Evolutionary conservation across 2,329 filamentous ascomycete species (phyloP), one percentile per base, ranked within the genome.

Genomic region (Ophiostoma quercus): DNA sequence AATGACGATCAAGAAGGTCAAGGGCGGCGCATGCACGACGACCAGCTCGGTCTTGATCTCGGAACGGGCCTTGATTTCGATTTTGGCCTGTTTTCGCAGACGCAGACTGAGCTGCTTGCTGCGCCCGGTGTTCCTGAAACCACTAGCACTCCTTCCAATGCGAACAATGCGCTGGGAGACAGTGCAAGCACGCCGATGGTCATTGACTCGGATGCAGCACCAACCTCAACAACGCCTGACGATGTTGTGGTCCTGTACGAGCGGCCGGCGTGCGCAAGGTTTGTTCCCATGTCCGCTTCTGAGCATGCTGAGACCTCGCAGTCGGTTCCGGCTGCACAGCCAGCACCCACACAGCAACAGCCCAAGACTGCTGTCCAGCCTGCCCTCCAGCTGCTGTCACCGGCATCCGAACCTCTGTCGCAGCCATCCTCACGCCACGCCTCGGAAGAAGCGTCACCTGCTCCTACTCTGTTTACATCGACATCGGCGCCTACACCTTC

Each of bases 1-100:
- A 32, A 62, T 14, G 67, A 41, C 65, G 63, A 71, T 67, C 70
- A 69, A 65, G 51, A 66, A 65, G 67, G 70, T 51, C 67, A 14
- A 32, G 70, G 71, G 66, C 66, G 39, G 9, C 9, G 19, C 14
- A 19, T 32, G 57, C 60, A 63, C 37, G 60, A 63, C 32, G 29
- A 32, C 32, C 60, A 37, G 32, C 16, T 51, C 19, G 47, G 47
- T 8, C 39, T 14, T 41, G 39, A 14, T 3, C 39, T 41, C 6
- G 43, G 43, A 47, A 47, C 19, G 16, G 43, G 43, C 14, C 57
- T 62, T 2, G 57, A 62, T 16, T 19, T 66, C 25, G 47, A 47
- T 32, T 41, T 65, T 19, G 11, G n/a, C 32, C 57, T 62, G 12
- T 62, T 34, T 29, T 14, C 29, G 25, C 57, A 34, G 57, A 9